phyloP scores from a whole-genome alignment of 169 alveolate species.

The Miamiensis avidus region DNA sequence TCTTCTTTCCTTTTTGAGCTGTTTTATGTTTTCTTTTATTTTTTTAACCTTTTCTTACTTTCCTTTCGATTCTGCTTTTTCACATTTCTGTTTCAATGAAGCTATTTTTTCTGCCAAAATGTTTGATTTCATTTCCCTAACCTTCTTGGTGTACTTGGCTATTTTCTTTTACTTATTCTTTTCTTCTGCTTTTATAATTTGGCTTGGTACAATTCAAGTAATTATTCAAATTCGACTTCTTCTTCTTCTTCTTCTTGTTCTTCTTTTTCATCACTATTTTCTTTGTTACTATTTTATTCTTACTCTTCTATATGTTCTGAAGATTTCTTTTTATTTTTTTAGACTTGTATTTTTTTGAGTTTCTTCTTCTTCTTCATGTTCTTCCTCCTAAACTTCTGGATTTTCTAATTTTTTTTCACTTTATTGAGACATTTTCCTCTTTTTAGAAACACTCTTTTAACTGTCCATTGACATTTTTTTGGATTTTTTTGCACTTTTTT shows the following conservation, averaged over 20 bases:
- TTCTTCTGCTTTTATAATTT: too few species aligned
- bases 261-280: background rate
- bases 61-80: background rate
- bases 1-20: background rate
- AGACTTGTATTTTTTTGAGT: too few species aligned
- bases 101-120: background rate
- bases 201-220: too few species aligned
- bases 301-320: too few species aligned
- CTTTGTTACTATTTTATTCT: too few species aligned
- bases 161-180: too few species aligned
- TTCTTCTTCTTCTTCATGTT: background rate
- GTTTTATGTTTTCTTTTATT: too few species aligned
- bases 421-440: too few species aligned
- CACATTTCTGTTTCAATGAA: background rate
- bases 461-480: too few species aligned
- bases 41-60: background rate
- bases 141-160: background rate
- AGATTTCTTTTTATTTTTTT: too few species aligned
- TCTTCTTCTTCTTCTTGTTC: background rate
- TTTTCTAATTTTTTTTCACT: background rate
- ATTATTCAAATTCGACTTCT: background rate
- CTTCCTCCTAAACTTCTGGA: background rate
- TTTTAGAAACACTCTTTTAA: too few species aligned
- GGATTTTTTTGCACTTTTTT: background rate
- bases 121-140: background rate